Evolutionary conservation across 106 monocot genomes (phyloP).

Genomic region (Allium sativum): DNA sequence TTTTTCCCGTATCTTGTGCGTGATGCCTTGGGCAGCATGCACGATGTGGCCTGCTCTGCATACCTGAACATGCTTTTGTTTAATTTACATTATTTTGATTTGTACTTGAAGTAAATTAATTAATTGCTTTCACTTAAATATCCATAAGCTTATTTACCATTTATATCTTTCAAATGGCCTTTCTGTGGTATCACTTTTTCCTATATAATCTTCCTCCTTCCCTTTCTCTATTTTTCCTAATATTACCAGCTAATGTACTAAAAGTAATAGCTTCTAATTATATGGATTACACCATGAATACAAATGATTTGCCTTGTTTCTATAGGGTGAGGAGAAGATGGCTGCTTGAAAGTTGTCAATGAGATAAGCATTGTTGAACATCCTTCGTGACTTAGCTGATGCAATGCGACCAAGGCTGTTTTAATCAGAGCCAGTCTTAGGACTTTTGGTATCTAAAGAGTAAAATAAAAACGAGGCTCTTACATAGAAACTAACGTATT

Average conservation of each 20-base stretch:
- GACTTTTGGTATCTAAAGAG: no score
- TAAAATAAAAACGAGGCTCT: no score
- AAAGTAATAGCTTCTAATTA: neutral
- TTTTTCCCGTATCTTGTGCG: neutral
- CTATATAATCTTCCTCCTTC: neutral
- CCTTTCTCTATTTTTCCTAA: neutral
- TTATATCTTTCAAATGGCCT: neutral
- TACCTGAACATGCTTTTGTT: no score
- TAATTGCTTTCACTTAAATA: neutral
- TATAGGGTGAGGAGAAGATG: no score
- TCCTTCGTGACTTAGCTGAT: no score
- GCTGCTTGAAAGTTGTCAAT: no score
- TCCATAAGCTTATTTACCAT: neutral
- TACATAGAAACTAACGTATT: no score
- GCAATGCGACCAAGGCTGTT: no score
- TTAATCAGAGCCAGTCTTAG: no score
- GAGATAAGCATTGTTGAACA: no score
- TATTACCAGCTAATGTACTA: neutral
- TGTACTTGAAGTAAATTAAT: neutral
- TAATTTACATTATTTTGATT: no score
- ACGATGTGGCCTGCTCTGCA: neutral
- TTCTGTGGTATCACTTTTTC: slow-evolving; percentile 1
- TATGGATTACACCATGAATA: slow-evolving; percentile 32
- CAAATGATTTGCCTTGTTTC: no score
- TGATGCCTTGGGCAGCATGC: neutral